Percentiles rank a stretch among this genome's conserved stretches.
phyloP scores from a whole-genome alignment of 2,329 filamentous ascomycete genomes.

The Esteya vermicola region DNA sequence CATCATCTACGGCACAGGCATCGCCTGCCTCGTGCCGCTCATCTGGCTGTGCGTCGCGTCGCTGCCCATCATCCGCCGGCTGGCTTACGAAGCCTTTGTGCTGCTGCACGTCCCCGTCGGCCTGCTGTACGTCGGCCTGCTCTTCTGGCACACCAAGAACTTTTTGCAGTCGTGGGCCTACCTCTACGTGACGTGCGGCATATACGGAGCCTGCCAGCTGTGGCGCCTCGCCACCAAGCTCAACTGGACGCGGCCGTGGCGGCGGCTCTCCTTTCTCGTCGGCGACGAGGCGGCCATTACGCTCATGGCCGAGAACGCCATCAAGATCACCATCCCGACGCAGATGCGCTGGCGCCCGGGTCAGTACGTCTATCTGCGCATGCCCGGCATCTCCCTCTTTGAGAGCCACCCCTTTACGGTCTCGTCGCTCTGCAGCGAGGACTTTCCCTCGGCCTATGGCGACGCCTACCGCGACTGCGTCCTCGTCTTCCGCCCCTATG shows the following conservation, averaged over 20 bases:
- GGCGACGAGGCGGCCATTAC: conserved; percentile 87
- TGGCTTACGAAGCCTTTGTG: conserved; percentile 78
- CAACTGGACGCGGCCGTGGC: conserved; percentile 77
- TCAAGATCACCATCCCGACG: conserved; percentile 89
- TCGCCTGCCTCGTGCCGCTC: conserved; percentile 69
- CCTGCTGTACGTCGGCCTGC: conserved; percentile 63
- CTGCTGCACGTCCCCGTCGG: conserved; percentile 70
- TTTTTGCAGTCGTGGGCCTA: conserved; percentile 85
- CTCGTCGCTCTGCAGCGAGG: conserved; percentile 78
- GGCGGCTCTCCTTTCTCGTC: conserved; percentile 68
- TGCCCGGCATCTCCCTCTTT: conserved; percentile 81
- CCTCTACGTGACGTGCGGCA: conserved; percentile 63
- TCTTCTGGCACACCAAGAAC: conserved; percentile 96
- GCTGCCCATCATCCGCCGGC: conserved; percentile 59
- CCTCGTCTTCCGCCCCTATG: conserved; percentile 81
- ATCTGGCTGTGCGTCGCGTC: conserved; percentile 76
- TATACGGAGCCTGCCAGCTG: conserved; percentile 64
- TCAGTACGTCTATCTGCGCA: conserved; percentile 87
- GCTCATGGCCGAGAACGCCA: conserved; percentile 80
- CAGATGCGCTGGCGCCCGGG: conserved; percentile 87
- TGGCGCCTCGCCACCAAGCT: conserved; percentile 69
- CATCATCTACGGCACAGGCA: conserved; percentile 67
- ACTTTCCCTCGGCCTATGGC: conserved; percentile 85
- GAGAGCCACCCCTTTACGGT: conserved; percentile 96
- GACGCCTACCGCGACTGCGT: conserved; percentile 79